Conservation (phyloP, 176 grass and related monocot genomes). For the Paspalum vaginatum region DNA sequence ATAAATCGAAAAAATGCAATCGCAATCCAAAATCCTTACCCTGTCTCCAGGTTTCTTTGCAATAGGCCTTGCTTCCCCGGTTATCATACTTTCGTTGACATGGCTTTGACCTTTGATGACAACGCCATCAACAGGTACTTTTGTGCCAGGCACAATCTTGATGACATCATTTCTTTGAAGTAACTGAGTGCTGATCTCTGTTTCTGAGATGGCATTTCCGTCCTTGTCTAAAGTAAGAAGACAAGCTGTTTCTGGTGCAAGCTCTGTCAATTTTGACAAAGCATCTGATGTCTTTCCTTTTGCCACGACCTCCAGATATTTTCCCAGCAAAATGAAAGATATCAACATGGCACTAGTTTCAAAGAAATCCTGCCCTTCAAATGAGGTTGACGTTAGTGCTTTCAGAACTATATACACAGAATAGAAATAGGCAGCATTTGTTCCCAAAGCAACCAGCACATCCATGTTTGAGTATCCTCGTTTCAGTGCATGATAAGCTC, state of each 20-base stretch:
- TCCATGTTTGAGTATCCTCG: conserved; percentile 97
- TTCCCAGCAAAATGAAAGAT: conserved; percentile 98
- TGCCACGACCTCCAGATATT: conserved; percentile 92
- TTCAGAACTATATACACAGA: conserved; percentile 86
- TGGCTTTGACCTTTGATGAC: conserved; percentile 93
- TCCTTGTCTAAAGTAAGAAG: conserved; percentile 77
- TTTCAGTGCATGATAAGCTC: conserved; percentile 92
- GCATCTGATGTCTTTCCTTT: conserved; percentile 98
- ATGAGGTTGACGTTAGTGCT: conserved; percentile 66
- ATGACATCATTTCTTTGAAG: conserved; percentile 98
- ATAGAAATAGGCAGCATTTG: conserved; percentile 98
- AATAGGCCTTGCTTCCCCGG: conserved; percentile 92
- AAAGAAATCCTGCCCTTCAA: conserved; percentile 95
- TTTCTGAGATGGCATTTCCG: conserved; percentile 81
- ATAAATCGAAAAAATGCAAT: conserved; percentile 12
- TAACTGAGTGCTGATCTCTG: conserved; percentile 85
- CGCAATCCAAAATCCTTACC: conserved; percentile 45
- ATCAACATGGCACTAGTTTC: conserved; percentile 99
- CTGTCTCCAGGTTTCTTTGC: conserved; percentile 91
- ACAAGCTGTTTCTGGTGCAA: conserved; percentile 93
- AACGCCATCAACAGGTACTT: conserved; percentile 95
- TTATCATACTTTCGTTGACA: conserved; percentile 99
- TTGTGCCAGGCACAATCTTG: conserved; percentile 95
- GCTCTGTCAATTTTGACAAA: conserved; percentile 84
- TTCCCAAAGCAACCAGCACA: conserved; percentile 94